Evolutionary conservation across 2,329 filamentous ascomycete species (phyloP).

Genomic region (Cytospora leucostoma): DNA sequence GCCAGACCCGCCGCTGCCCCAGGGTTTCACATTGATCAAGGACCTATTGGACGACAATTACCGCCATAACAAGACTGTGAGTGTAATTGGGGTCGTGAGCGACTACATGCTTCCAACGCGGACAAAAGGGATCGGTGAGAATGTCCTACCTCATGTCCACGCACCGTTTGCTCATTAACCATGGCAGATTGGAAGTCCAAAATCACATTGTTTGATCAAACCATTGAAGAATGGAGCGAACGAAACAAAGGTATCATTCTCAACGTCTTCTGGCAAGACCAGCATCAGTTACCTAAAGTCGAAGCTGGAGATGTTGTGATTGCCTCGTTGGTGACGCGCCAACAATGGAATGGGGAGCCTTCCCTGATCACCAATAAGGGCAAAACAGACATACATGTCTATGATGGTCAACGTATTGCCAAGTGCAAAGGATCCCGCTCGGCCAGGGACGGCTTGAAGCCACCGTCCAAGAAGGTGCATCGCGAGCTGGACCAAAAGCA

Average conservation of each 20-base stretch:
- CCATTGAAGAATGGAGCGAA: slow-evolving; percentile 46
- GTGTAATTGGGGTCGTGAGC: slow-evolving; percentile 70
- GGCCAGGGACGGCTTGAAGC: slow-evolving; percentile 34
- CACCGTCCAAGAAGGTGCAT: slow-evolving; percentile 21
- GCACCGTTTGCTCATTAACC: not conserved
- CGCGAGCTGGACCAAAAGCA: slow-evolving; percentile 36
- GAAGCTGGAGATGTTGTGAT: slow-evolving; percentile 65
- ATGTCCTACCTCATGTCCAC: not conserved
- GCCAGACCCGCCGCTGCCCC: slow-evolving; percentile 35
- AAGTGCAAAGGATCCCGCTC: slow-evolving; percentile 2
- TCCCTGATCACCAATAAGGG: slow-evolving; percentile 48
- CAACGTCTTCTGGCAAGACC: slow-evolving; percentile 58
- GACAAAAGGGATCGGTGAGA: slow-evolving; percentile 55
- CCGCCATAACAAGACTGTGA: slow-evolving; percentile 43
- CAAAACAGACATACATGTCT: slow-evolving; percentile 48
- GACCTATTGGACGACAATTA: slow-evolving; percentile 46
- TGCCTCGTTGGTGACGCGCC: slow-evolving; percentile 57
- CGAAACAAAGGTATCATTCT: slow-evolving; percentile 47
- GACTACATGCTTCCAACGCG: slow-evolving; percentile 58
- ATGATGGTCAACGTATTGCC: slow-evolving; percentile 32
- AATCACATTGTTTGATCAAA: slow-evolving; percentile 62
- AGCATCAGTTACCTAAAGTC: slow-evolving; percentile 50
- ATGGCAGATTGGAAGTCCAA: slow-evolving; percentile 59
- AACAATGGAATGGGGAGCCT: slow-evolving; percentile 37
- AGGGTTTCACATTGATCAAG: slow-evolving; percentile 44